Evolutionary conservation across 805 yeast species (phyloP).

Genomic region (Zygosaccharomyces lentus): DNA sequence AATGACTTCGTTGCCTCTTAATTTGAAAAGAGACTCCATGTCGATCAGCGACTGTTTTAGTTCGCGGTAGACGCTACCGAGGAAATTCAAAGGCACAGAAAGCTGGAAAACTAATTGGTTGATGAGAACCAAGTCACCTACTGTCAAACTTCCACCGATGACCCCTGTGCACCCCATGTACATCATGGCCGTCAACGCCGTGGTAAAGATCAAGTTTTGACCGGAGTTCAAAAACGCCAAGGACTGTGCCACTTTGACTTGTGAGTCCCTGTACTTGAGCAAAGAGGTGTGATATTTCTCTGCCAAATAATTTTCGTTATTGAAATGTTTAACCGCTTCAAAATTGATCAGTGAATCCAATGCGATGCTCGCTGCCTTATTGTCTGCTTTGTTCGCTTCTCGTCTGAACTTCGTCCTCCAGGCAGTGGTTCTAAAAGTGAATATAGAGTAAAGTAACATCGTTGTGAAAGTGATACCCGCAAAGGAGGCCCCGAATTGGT

Average conservation of each 20-base stretch:
- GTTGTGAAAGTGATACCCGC: constrained; percentile 86
- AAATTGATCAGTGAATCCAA: constrained; percentile 89
- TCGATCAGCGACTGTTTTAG: constrained; percentile 87
- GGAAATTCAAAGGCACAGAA: constrained; percentile 87
- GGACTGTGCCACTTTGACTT: constrained; percentile 79
- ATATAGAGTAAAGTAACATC: constrained; percentile 81
- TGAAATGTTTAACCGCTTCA: constrained; percentile 92
- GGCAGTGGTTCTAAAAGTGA: constrained; percentile 88
- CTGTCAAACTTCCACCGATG: constrained; percentile 73
- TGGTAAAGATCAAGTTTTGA: constrained; percentile 73
- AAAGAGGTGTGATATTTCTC: constrained; percentile 74
- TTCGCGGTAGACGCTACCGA: constrained; percentile 95
- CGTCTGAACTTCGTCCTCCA: constrained; percentile 95
- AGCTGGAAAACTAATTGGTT: constrained; percentile 95
- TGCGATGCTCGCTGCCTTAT: constrained; percentile 92
- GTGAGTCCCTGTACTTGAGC: constrained; percentile 60
- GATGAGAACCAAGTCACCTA: constrained; percentile 91
- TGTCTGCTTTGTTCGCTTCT: constrained; percentile 87
- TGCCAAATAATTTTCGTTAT: constrained; percentile 79
- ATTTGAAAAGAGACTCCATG: constrained; percentile 89
- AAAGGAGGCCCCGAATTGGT: constrained; percentile 83
- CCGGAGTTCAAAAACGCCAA: constrained; percentile 75
- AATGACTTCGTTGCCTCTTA: constrained; percentile 68
- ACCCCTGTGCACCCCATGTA: constrained; percentile 96
- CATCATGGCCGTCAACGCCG: constrained; percentile 95